Evolutionary conservation across 139 green algal genomes (phyloP).

Genomic region (Coccomyxa sp.): DNA sequence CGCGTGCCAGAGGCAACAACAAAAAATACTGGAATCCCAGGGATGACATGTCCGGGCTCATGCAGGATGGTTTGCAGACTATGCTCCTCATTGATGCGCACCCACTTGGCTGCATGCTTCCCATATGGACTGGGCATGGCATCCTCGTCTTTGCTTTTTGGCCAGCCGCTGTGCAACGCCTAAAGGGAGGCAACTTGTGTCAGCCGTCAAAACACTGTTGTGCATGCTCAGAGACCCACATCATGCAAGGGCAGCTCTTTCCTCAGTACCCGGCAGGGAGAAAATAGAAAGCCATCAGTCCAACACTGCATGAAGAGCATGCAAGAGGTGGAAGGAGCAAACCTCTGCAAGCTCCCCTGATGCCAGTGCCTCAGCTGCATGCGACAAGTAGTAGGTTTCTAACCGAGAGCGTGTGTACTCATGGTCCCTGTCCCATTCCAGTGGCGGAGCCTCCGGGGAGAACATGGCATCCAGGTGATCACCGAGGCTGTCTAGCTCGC

Average conservation of each 20-base stretch:
- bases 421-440: constrained; percentile 72
- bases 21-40: constrained; percentile 79
- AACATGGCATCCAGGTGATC: constrained; percentile 79
- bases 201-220: neutral
- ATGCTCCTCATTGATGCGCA: constrained; percentile 26
- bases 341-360: constrained; percentile 47
- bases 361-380: constrained; percentile 44
- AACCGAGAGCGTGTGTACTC: constrained; percentile 65
- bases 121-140: constrained; percentile 60
- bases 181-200: neutral
- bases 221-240: too few species aligned
- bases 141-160: constrained; percentile 34
- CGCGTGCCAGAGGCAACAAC: constrained; percentile 62
- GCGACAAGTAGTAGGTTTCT: constrained; percentile 82
- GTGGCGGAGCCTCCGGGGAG: constrained; percentile 53
- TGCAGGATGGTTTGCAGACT: constrained; percentile 49
- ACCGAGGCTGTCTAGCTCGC: constrained; percentile 62
- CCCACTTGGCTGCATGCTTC: constrained; percentile 31
- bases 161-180: constrained; percentile 64
- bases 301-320: neutral
- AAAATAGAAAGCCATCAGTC: too few species aligned
- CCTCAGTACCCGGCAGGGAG: too few species aligned
- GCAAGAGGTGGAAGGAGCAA: neutral
- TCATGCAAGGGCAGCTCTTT: too few species aligned
- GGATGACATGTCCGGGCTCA: constrained; percentile 55